Evolutionary conservation across 2,329 filamentous ascomycete species (phyloP).

Genomic region (Fusarium cyanostomum): DNA sequence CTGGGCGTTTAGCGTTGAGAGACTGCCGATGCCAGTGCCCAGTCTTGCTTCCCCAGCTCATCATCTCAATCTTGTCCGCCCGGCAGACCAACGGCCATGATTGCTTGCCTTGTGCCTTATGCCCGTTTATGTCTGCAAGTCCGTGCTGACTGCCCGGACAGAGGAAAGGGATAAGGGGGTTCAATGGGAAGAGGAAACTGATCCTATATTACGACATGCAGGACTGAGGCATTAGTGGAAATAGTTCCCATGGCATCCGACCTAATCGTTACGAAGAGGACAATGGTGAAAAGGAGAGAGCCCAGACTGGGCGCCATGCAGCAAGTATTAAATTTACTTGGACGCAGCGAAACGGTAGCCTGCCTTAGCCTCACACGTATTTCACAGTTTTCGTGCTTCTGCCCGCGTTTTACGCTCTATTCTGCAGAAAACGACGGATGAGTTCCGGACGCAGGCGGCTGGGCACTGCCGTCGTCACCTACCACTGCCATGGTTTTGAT

Average conservation of each 20-base stretch:
- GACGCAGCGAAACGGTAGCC: conserved; percentile 2
- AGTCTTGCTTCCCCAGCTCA: no score
- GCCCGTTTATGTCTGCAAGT: neutral
- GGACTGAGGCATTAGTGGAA: conserved; percentile 18
- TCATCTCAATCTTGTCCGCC: neutral
- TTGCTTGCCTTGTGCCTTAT: conserved; percentile 20
- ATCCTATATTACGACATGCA: conserved; percentile 21
- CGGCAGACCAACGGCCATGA: neutral
- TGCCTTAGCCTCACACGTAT: neutral
- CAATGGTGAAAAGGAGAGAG: conserved; percentile 10
- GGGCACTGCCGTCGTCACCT: neutral
- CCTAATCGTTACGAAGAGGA: neutral
- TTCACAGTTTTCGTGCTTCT: conserved; percentile 17
- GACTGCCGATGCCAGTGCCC: conserved; percentile 35
- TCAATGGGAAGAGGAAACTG: neutral
- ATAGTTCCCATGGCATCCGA: neutral
- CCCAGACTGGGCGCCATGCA: conserved; percentile 3
- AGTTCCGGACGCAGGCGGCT: neutral
- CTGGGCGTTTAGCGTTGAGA: conserved; percentile 31
- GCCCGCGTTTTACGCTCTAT: neutral
- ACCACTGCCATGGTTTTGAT: no score
- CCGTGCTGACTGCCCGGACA: conserved; percentile 2
- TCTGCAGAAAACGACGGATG: neutral
- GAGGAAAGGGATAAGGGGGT: conserved; percentile 15
- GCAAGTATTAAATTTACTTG: neutral